These are phyloP conservation scores for Rhizopus arrhizus DNA, from an alignment of 371 early-diverging fungal genomes.

Conservation along the genomic window DNA sequence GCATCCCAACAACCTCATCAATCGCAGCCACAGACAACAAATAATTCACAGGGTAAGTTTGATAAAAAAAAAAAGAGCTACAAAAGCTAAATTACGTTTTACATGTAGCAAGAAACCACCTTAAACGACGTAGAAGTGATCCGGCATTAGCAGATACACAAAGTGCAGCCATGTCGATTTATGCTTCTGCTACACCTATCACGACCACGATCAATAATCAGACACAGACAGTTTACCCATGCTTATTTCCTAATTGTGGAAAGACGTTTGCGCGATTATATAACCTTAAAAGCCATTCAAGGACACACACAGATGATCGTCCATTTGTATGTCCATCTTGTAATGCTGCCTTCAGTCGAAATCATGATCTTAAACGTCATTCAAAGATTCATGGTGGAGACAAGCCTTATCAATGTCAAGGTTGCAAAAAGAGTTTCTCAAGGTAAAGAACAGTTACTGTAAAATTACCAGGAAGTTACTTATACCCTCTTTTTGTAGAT, in stretches of 20 bases:
- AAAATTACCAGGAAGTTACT: neutral
- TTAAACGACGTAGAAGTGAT: slow-evolving; percentile 50
- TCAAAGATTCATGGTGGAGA: slow-evolving; percentile 84
- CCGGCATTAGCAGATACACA: slow-evolving; percentile 53
- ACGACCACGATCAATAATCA: slow-evolving; percentile 54
- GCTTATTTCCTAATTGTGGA: slow-evolving; percentile 70
- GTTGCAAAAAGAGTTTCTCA: slow-evolving; percentile 82
- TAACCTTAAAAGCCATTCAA: slow-evolving; percentile 79
- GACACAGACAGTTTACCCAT: slow-evolving; percentile 60
- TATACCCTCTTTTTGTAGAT: slow-evolving; percentile 20
- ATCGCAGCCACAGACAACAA: neutral
- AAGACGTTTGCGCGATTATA: slow-evolving; percentile 78
- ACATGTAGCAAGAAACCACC: neutral
- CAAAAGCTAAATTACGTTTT: neutral
- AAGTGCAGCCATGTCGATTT: slow-evolving; percentile 52
- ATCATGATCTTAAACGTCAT: slow-evolving; percentile 88
- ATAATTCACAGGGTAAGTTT: neutral
- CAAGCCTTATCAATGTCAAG: slow-evolving; percentile 80
- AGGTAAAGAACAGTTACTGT: slow-evolving; percentile 29
- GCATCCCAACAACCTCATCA: slow-evolving; percentile 11
- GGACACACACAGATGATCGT: slow-evolving; percentile 79
- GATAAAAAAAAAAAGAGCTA: too few species aligned
- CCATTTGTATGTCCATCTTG: slow-evolving; percentile 81
- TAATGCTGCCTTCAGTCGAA: slow-evolving; percentile 77
- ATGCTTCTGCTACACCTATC: slow-evolving; percentile 53